Evolutionary conservation across 1,284 basidiomycete genomes (phyloP).

Genomic region (Farysia itapuensis): DNA sequence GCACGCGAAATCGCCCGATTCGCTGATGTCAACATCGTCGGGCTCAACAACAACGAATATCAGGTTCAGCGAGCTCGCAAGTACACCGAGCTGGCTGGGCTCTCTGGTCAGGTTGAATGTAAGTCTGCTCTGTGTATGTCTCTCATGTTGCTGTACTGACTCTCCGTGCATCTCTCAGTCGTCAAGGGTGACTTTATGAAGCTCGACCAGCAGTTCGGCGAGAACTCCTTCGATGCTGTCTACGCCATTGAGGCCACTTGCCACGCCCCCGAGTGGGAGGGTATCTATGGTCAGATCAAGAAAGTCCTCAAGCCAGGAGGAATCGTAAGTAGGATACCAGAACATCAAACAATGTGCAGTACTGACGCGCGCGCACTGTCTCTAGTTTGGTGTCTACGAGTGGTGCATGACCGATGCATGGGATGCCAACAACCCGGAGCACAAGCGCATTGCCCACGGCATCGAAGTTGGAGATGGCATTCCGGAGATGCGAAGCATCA

Average conservation of each 20-base stretch:
- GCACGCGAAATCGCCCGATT: constrained; percentile 93
- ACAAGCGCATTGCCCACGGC: constrained; percentile 86
- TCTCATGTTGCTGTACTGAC: neutral
- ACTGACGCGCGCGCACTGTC: neutral
- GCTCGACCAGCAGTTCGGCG: constrained; percentile 85
- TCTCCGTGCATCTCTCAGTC: constrained; percentile 4
- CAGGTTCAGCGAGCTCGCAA: constrained; percentile 82
- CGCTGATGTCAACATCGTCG: constrained; percentile 80
- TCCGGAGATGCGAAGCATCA: constrained; percentile 88
- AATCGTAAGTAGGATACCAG: constrained; percentile 67
- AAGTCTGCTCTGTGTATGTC: neutral
- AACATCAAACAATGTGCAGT: neutral
- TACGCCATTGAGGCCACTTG: constrained; percentile 98
- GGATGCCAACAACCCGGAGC: constrained; percentile 81
- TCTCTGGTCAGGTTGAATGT: constrained; percentile 75
- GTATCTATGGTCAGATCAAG: constrained; percentile 89
- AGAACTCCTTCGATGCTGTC: constrained; percentile 92
- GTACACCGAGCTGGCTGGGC: constrained; percentile 78
- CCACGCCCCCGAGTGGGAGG: constrained; percentile 93
- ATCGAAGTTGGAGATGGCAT: constrained; percentile 85
- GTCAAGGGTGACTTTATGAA: constrained; percentile 84
- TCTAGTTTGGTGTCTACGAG: constrained; percentile 92
- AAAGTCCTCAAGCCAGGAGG: constrained; percentile 97
- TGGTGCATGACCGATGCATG: constrained; percentile 98
- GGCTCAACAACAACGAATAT: constrained; percentile 96